phyloP scores from a whole-genome alignment of 73 alveolate species.

The Paramecium octaurelia region DNA sequence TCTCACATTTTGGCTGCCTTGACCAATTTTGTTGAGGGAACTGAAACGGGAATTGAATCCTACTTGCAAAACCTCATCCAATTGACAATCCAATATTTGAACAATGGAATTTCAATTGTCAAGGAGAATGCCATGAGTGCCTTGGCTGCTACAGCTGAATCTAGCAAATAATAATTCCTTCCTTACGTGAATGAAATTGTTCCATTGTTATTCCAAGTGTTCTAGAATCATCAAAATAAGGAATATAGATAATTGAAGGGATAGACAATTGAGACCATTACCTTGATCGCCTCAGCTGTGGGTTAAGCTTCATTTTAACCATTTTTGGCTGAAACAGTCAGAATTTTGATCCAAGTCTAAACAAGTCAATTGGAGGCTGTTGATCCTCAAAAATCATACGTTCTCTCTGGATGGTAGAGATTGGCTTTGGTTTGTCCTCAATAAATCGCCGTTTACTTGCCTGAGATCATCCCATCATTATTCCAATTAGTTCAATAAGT shows the following conservation, averaged over 20 bases:
- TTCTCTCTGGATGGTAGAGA: slow-evolving; percentile 92
- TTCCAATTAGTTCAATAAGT: slow-evolving; percentile 72
- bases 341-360: slow-evolving; percentile 71
- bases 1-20: slow-evolving; percentile 90
- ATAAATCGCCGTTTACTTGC: slow-evolving; percentile 75
- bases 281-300: slow-evolving; percentile 77
- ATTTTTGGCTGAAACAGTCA: slow-evolving; percentile 65
- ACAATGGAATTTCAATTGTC: slow-evolving; percentile 70
- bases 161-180: slow-evolving; percentile 73
- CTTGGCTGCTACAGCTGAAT: slow-evolving; percentile 82
- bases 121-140: slow-evolving; percentile 83
- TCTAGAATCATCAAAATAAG: slow-evolving; percentile 61
- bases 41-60: slow-evolving; percentile 65
- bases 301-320: slow-evolving; percentile 77
- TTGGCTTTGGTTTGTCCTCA: slow-evolving; percentile 71
- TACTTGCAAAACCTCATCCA: slow-evolving; percentile 63
- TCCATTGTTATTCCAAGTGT: slow-evolving; percentile 63
- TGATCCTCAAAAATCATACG: slow-evolving; percentile 82
- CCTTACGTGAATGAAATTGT: slow-evolving; percentile 71
- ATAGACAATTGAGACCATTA: slow-evolving; percentile 80
- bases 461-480: slow-evolving; percentile 76
- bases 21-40: slow-evolving; percentile 84
- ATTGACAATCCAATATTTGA: slow-evolving; percentile 6
- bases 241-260: slow-evolving; percentile 82
- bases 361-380: slow-evolving; percentile 64